Evolutionary conservation across 2,329 filamentous ascomycete genomes (phyloP), one percentile per base, ranked within the genome.

Genomic region (Didymella segeticola): DNA sequence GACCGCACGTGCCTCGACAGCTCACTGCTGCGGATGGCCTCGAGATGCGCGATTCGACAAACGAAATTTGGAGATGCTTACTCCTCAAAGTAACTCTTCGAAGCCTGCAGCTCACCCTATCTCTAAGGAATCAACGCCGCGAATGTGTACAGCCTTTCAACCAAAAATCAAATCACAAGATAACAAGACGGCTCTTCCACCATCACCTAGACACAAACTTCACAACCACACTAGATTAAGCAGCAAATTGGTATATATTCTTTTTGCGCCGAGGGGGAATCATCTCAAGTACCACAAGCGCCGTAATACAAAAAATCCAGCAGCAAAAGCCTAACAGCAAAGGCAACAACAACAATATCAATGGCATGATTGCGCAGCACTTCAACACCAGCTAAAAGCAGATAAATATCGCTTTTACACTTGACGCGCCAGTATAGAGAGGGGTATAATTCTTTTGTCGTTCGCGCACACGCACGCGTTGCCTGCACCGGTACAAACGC

Each of bases 221-320:
- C 6, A 14, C 11, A 19, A n/a, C 25, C 39, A 26, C 48, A 50
- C 27, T 11, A 37, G 19, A 37, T 19, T 33, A 69, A 71, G 71
- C 68, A 70, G 67, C 70, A 74, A 73, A 73, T 72, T 74, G 72
- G 72, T 75, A 75, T 75, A 74, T 74, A 54, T 73, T 74, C 66
- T 75, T 69, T 73, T 74, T 68, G 71, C 72, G 70, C 72, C 71
- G 62, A 56, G 58, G 70, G 70, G 71, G 69, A 72, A 72, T 73
- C 71, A 69, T 72, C 66, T 67, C 63, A 55, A 45, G 50, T 50
- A 52, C 50, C 60, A 56, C 43, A 58, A 68, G 66, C 62, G 60
- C 69, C 67, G 43, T 50, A 58, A 58, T 45, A 56, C 61, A 47
- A 61, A 57, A 56, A 47, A 7, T n/a, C 45, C 46, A 50, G 57